A percentile compares a stretch with the other conserved stretches of the same genome.
Conservation (phyloP, 352 stramenopile genomes). For the Phytophthora syringae region DNA sequence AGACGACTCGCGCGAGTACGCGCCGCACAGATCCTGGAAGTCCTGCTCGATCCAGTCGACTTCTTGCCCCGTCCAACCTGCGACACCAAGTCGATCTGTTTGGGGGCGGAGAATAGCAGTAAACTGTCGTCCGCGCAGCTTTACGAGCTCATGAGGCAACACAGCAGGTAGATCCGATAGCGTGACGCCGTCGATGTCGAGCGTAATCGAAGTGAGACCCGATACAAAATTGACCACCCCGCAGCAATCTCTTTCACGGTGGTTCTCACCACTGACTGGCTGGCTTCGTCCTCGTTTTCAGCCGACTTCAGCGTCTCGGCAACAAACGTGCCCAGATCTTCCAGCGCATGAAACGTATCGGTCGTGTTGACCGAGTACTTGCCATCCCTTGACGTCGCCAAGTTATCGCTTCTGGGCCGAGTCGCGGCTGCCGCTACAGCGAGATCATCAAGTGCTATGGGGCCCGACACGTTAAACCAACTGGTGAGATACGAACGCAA, state of each 20-base stretch:
- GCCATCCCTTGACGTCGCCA: slow-evolving; percentile 22
- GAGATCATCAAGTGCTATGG: slow-evolving; percentile 11
- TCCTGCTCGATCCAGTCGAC: slow-evolving; percentile 45
- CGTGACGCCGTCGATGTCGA: slow-evolving; percentile 19
- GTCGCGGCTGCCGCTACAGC: slow-evolving; percentile 15
- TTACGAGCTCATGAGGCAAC: slow-evolving; percentile 32
- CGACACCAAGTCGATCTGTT: slow-evolving; percentile 25
- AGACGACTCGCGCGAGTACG: slow-evolving; percentile 23
- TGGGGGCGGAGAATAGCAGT: slow-evolving; percentile 17
- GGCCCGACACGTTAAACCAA: slow-evolving; percentile 30
- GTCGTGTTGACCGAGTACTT: slow-evolving; percentile 24
- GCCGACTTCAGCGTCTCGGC: slow-evolving; percentile 13
- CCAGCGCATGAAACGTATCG: slow-evolving; percentile 13
- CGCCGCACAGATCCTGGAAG: slow-evolving; percentile 33
- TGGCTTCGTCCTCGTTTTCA: slow-evolving; percentile 13
- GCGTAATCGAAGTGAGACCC: slow-evolving; percentile 21
- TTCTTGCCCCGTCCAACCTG: slow-evolving; percentile 33
- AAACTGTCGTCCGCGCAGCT: slow-evolving; percentile 35
- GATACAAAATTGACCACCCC: slow-evolving; percentile 33
- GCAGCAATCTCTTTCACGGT: slow-evolving; percentile 30
- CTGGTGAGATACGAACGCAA: slow-evolving; percentile 14
- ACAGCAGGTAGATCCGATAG: slow-evolving; percentile 23
- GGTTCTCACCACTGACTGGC: slow-evolving; percentile 4
- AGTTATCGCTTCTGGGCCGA: slow-evolving; percentile 5
- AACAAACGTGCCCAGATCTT: slow-evolving; percentile 32